phyloP scores from a whole-genome alignment of 2,329 filamentous ascomycete genomes.

The Microascus cirrosus region DNA sequence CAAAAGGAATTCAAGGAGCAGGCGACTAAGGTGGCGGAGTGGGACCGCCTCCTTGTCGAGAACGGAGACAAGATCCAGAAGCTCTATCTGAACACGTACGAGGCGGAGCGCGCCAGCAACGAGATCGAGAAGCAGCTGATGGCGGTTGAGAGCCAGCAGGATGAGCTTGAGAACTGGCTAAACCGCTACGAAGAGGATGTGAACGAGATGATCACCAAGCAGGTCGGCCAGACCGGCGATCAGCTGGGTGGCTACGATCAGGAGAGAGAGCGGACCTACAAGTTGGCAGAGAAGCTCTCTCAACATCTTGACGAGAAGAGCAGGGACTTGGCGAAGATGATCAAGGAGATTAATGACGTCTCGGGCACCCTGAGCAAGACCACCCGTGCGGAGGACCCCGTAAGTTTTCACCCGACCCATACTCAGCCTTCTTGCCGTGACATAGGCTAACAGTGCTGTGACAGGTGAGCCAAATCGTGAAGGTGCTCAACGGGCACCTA shows the following conservation, averaged over 20 bases:
- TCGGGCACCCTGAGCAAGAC: slow-evolving; percentile 84
- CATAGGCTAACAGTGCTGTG: slow-evolving; percentile 9
- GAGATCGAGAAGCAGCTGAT: slow-evolving; percentile 90
- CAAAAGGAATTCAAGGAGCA: slow-evolving; percentile 94
- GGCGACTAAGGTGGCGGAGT: slow-evolving; percentile 73
- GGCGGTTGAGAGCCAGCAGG: slow-evolving; percentile 83
- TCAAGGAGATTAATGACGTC: slow-evolving; percentile 93
- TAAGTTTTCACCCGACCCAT: slow-evolving; percentile 34
- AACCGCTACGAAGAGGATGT: slow-evolving; percentile 88
- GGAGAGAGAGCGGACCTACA: slow-evolving; percentile 92
- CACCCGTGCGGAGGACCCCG: slow-evolving; percentile 76
- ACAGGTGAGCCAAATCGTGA: slow-evolving; percentile 86
- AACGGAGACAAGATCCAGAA: slow-evolving; percentile 94
- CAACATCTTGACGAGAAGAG: slow-evolving; percentile 90
- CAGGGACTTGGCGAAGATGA: slow-evolving; percentile 87
- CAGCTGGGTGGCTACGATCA: slow-evolving; percentile 80
- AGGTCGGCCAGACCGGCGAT: slow-evolving; percentile 63
- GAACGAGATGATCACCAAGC: slow-evolving; percentile 73
- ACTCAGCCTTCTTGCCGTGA: background rate
- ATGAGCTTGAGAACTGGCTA: slow-evolving; percentile 78
- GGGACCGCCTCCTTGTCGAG: slow-evolving; percentile 87
- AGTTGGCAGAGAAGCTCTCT: slow-evolving; percentile 85
- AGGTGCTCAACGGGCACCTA: slow-evolving; percentile 87
- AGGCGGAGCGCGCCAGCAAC: slow-evolving; percentile 83
- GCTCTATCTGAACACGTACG: slow-evolving; percentile 82